Evolutionary conservation across 73 alveolate genomes (phyloP).

Genomic region (Paramecium caudatum): DNA sequence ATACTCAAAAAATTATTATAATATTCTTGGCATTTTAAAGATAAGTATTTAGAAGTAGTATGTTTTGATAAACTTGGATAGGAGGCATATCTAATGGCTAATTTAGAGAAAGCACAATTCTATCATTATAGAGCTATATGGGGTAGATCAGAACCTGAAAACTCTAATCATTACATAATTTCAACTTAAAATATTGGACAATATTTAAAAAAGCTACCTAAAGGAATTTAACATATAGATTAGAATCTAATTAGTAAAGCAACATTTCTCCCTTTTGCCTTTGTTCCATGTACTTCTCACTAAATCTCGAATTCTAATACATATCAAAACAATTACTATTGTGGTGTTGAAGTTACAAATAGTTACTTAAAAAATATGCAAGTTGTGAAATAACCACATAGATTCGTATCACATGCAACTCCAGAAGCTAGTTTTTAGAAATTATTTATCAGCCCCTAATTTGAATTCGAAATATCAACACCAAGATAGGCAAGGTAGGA

Average conservation of each 20-base stretch:
- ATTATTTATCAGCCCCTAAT: constrained; percentile 16
- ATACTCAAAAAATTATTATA: constrained; percentile 21
- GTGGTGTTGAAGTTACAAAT: constrained; percentile 6
- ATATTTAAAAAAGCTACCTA: constrained; percentile 52
- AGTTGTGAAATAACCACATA: constrained; percentile 22
- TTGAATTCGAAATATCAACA: constrained; percentile 65
- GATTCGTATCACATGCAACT: constrained; percentile 12
- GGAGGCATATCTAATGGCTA: neutral
- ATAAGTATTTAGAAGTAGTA: constrained; percentile 13
- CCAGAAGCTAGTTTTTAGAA: constrained; percentile 28
- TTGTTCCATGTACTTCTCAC: neutral
- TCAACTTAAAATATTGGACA: constrained; percentile 24
- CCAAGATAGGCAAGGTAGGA: constrained; percentile 39
- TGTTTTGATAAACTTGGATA: constrained; percentile 62
- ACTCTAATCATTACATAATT: constrained; percentile 36
- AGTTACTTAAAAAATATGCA: constrained; percentile 13
- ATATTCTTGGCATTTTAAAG: constrained; percentile 64
- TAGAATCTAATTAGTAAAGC: constrained; percentile 48
- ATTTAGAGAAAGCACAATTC: constrained; percentile 54
- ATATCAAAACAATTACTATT: neutral
- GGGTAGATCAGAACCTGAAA: constrained; percentile 66
- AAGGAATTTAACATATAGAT: constrained; percentile 56
- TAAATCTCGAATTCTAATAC: neutral
- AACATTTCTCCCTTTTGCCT: constrained; percentile 9
- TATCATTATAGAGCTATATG: constrained; percentile 56